A percentile compares a stretch with the other conserved stretches of the same genome.
Evolutionary conservation across 139 green algal genomes (phyloP).

Genomic region (Pedinophyceae sp.): DNA sequence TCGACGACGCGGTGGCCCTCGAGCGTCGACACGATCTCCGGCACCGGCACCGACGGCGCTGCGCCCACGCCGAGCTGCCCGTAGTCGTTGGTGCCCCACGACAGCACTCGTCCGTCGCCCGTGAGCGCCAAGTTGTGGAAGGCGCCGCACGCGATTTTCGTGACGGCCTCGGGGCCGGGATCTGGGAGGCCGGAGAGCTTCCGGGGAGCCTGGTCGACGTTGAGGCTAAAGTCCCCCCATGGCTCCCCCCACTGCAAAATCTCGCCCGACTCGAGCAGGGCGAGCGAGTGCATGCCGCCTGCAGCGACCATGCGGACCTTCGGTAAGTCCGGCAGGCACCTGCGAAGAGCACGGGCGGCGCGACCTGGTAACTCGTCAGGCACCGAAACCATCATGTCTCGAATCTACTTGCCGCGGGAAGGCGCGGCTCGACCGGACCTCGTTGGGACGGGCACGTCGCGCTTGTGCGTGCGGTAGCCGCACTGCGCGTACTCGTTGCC

Average conservation of each 20-base stretch:
- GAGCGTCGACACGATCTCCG: constrained; percentile 35
- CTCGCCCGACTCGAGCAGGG: constrained; percentile 54
- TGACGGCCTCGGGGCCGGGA: constrained; percentile 32
- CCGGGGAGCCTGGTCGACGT: constrained; percentile 19
- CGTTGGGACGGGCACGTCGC: constrained; percentile 32
- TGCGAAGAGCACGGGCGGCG: neutral
- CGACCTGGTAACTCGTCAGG: no score
- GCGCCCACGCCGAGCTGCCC: constrained; percentile 18
- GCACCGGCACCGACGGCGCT: no score
- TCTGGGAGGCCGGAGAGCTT: constrained; percentile 9
- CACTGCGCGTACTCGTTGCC: constrained; percentile 75
- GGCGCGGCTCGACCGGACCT: no score
- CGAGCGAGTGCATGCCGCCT: constrained; percentile 81
- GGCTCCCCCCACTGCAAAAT: constrained; percentile 62
- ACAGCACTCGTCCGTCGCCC: constrained; percentile 26
- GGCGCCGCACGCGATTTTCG: constrained; percentile 50
- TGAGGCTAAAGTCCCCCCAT: constrained; percentile 63
- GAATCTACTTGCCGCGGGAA: no score
- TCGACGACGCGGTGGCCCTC: constrained; percentile 39
- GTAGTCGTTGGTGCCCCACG: constrained; percentile 79
- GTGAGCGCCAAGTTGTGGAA: constrained; percentile 77
- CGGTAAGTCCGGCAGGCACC: constrained; percentile 31
- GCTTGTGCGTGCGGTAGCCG: constrained; percentile 1
- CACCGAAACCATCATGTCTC: no score
- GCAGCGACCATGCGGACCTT: constrained; percentile 39